These are phyloP conservation scores for Ilex aquifolium DNA, from an alignment of 257 asterid species.

Conservation along the genomic window DNA sequence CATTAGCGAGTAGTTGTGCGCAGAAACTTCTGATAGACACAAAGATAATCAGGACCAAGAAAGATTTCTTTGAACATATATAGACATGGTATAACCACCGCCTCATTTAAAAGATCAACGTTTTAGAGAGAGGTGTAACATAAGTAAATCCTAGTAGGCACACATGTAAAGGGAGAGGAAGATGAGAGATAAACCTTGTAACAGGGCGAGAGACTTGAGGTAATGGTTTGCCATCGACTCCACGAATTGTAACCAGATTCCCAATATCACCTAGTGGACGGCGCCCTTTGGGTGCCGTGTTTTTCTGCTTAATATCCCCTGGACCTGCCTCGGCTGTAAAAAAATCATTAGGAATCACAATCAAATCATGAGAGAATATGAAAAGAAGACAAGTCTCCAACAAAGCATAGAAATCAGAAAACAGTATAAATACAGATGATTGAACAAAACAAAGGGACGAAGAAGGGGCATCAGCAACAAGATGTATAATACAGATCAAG, in stretches of 20 bases:
- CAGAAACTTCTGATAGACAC: conserved; percentile 54
- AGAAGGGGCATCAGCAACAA: no score
- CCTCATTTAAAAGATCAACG: no score
- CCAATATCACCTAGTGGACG: conserved; percentile 90
- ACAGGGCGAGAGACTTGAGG: conserved; percentile 72
- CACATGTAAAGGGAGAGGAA: background rate
- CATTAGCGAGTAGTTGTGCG: conserved; percentile 9
- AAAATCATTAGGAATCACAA: background rate
- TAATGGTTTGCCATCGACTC: conserved; percentile 55
- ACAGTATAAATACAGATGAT: background rate
- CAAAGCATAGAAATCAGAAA: background rate
- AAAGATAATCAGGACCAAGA: background rate
- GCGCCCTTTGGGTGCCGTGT: conserved; percentile 56
- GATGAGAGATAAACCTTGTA: conserved; percentile 41
- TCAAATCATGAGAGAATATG: background rate
- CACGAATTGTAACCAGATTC: conserved; percentile 54
- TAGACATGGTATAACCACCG: no score
- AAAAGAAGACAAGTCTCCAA: background rate
- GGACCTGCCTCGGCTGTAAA: conserved; percentile 45
- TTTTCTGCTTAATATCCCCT: conserved; percentile 60
- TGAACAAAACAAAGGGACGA: no score
- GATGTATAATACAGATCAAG: no score
- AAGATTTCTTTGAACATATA: background rate
- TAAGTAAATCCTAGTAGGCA: no score
- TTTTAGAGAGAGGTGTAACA: no score